Percentiles rank a stretch among this genome's conserved stretches.
Conservation (phyloP, 192 early-diverging fungal species). For the Mortierella antarctica region DNA sequence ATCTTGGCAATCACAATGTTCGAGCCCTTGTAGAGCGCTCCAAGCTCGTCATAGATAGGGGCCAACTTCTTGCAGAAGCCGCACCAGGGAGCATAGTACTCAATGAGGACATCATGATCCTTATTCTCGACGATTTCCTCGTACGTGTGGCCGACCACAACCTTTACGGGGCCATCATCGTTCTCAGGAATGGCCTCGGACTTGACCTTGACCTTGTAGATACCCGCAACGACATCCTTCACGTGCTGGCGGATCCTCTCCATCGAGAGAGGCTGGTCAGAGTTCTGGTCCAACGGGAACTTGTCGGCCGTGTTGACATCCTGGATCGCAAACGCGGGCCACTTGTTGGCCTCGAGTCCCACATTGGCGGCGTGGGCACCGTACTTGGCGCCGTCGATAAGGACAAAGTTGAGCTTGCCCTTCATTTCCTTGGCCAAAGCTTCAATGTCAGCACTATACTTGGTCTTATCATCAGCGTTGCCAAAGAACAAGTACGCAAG, state of each 20-base stretch:
- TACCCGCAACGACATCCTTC: conserved; percentile 71
- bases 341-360: conserved; percentile 83
- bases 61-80: conserved; percentile 83
- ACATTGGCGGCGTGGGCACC: conserved; percentile 88
- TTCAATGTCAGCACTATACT: conserved; percentile 70
- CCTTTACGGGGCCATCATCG: conserved; percentile 92
- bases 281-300: conserved; percentile 85
- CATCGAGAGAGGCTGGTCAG: conserved; percentile 62
- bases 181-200: conserved; percentile 81
- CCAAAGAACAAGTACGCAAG: conserved; percentile 90
- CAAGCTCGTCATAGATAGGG: conserved; percentile 88
- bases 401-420: conserved; percentile 92
- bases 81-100: conserved; percentile 94
- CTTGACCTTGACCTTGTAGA: conserved; percentile 81
- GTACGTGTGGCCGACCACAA: conserved; percentile 89
- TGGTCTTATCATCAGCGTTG: conserved; percentile 67
- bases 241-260: conserved; percentile 72
- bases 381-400: conserved; percentile 89
- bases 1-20: conserved; percentile 85
- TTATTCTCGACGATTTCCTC: conserved; percentile 82
- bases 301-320: conserved; percentile 77
- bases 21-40: conserved; percentile 56
- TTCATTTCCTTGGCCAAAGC: conserved; percentile 84
- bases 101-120: conserved; percentile 90
- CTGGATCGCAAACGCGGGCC: conserved; percentile 96